phyloP scores from a whole-genome alignment of 805 yeast genomes.

The Saturnispora mendoncae region DNA sequence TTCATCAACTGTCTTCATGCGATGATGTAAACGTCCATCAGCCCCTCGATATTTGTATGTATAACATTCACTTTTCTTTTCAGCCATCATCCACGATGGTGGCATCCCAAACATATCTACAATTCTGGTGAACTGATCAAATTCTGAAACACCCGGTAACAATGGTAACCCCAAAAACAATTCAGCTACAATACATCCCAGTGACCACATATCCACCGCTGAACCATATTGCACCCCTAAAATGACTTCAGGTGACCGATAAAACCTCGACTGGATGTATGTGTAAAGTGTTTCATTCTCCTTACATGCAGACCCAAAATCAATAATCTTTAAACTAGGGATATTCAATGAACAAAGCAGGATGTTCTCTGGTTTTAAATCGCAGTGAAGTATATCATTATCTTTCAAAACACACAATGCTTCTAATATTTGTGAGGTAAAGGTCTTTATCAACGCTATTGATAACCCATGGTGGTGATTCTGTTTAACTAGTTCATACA shows the following conservation, averaged over 20 bases:
- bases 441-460: constrained; percentile 66
- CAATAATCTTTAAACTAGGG: constrained; percentile 86
- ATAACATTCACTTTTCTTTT: constrained; percentile 69
- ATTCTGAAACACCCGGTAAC: constrained; percentile 84
- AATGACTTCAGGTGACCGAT: constrained; percentile 89
- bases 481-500: constrained; percentile 85
- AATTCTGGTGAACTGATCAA: constrained; percentile 78
- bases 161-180: constrained; percentile 76
- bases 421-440: constrained; percentile 74
- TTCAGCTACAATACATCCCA: constrained; percentile 94
- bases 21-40: constrained; percentile 31
- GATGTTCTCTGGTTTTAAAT: constrained; percentile 92
- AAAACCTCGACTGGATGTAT: constrained; percentile 91
- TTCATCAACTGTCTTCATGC: constrained; percentile 36
- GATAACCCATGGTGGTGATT: constrained; percentile 88
- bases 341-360: constrained; percentile 69
- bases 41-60: constrained; percentile 27
- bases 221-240: constrained; percentile 86
- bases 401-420: constrained; percentile 74
- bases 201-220: constrained; percentile 96
- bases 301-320: constrained; percentile 93
- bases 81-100: constrained; percentile 95
- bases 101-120: constrained; percentile 78
- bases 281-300: constrained; percentile 84
- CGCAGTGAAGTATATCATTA: constrained; percentile 87